These are phyloP conservation scores for Schizochytrium sp. DNA, from an alignment of 108 stramenopile genomes.

Conservation along the genomic window DNA sequence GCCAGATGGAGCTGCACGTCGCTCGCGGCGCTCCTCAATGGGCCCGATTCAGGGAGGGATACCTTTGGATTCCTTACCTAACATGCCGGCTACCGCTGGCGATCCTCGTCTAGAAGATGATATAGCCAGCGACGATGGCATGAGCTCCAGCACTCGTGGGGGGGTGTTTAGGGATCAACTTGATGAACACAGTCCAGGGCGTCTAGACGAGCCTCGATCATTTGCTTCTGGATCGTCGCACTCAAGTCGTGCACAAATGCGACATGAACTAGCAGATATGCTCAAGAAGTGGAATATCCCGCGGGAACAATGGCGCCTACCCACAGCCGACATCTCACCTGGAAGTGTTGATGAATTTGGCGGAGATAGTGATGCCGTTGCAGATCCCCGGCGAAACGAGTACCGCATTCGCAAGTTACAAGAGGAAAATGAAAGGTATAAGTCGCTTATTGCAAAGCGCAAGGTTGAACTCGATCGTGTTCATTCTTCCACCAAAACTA, in stretches of 20 bases:
- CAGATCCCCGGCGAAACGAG: background rate
- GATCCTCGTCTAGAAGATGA: background rate
- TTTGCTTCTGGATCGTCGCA: background rate
- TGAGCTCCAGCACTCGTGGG: background rate
- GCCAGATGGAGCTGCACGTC: background rate
- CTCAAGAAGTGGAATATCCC: constrained; percentile 6
- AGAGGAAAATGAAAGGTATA: background rate
- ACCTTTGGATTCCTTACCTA: background rate
- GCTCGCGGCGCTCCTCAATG: background rate
- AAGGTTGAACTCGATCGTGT: constrained; percentile 1
- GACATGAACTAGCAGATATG: background rate
- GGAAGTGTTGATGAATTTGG: background rate
- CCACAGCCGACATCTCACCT: background rate
- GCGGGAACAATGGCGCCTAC: background rate
- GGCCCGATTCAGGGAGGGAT: background rate
- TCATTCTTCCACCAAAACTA: background rate
- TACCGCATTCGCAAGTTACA: background rate
- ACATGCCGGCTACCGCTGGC: background rate
- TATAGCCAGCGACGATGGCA: constrained; percentile 20
- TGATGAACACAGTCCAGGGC: background rate
- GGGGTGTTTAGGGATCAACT: background rate
- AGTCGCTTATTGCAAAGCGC: background rate
- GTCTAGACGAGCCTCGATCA: background rate
- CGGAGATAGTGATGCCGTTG: background rate
- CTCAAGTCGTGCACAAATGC: background rate